Conservation (phyloP, 768 basidiomycete species). For the Bullera alba region DNA sequence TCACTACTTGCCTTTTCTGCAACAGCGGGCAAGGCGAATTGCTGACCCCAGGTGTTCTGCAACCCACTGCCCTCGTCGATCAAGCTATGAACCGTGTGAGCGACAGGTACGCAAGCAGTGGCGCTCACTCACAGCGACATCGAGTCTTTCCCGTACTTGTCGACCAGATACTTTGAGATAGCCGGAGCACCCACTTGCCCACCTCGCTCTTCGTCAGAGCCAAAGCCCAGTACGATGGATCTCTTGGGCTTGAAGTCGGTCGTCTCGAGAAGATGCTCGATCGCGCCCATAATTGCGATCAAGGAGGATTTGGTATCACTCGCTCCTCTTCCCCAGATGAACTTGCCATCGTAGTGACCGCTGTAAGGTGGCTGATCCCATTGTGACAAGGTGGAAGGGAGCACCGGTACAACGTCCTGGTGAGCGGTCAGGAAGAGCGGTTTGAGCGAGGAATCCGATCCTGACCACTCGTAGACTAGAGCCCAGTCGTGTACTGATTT, state of each 20-base stretch:
- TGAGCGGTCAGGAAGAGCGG: slow-evolving; percentile 55
- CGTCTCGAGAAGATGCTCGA: slow-evolving; percentile 61
- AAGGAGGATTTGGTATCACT: slow-evolving; percentile 63
- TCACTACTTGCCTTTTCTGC: slow-evolving; percentile 41
- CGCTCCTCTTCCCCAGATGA: slow-evolving; percentile 69
- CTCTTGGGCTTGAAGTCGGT: slow-evolving; percentile 55
- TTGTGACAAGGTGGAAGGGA: slow-evolving; percentile 52
- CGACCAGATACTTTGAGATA: slow-evolving; percentile 51
- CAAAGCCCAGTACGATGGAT: slow-evolving; percentile 43
- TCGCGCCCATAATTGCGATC: slow-evolving; percentile 49
- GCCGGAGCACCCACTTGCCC: slow-evolving; percentile 46
- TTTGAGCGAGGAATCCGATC: slow-evolving; percentile 56
- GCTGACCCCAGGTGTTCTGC: slow-evolving; percentile 28
- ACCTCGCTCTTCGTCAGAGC: slow-evolving; percentile 68
- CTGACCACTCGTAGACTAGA: slow-evolving; percentile 65
- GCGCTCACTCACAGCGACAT: slow-evolving; percentile 53
- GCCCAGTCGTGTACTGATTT: slow-evolving; percentile 67
- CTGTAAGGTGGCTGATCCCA: slow-evolving; percentile 62
- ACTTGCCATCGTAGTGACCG: slow-evolving; percentile 51
- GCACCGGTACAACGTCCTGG: slow-evolving; percentile 60
- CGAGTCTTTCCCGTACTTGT: slow-evolving; percentile 63
- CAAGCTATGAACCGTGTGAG: slow-evolving; percentile 42
- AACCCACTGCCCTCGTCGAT: slow-evolving; percentile 76
- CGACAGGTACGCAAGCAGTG: not conserved
- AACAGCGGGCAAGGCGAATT: slow-evolving; percentile 40